These are phyloP conservation scores for Alternaria panax DNA, from an alignment of 2,329 filamentous ascomycete species.

Conservation along the genomic window DNA sequence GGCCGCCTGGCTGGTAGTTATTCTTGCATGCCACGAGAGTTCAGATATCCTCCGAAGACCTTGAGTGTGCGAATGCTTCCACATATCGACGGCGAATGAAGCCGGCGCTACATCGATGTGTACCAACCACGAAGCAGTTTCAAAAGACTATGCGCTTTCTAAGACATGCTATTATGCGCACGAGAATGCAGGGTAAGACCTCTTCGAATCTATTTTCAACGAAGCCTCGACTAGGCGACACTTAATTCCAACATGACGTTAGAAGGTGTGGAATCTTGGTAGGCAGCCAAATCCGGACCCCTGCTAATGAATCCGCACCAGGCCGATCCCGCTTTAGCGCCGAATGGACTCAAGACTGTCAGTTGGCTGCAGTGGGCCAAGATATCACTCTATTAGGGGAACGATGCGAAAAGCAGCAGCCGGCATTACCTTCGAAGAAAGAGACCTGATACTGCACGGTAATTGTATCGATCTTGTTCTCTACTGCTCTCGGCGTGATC, in stretches of 20 bases:
- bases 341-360: constrained; percentile 1
- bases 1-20: too few species aligned
- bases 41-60: too few species aligned
- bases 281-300: neutral
- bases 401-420: neutral
- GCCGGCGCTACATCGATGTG: too few species aligned
- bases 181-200: neutral
- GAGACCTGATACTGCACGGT: neutral
- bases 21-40: too few species aligned
- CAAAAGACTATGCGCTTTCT: neutral
- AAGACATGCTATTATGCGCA: neutral
- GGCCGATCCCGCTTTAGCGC: neutral
- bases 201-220: neutral
- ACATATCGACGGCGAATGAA: too few species aligned
- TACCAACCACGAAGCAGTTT: too few species aligned
- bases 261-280: neutral
- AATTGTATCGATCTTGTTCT: neutral
- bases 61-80: too few species aligned
- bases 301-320: neutral
- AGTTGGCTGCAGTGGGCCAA: constrained; percentile 1
- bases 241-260: neutral
- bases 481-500: neutral
- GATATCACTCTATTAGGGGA: neutral
- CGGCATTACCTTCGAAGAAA: too few species aligned
- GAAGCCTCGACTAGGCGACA: neutral